Base-by-base conservation (phyloP, 768 basidiomycete genomes). In the Leccinum variicolor region DNA sequence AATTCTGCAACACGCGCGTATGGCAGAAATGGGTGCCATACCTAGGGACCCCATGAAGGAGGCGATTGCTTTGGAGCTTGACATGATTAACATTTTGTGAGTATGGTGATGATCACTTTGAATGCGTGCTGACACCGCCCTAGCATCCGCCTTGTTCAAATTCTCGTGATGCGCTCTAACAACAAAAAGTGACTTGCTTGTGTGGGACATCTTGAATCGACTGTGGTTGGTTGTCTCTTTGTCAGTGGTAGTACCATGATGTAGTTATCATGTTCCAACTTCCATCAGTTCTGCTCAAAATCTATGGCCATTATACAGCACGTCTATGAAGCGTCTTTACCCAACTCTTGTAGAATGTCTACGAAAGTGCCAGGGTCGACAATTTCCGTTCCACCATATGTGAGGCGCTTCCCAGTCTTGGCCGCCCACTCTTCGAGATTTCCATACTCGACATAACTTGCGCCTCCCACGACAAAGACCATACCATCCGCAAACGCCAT, bases 301-400 rank as follows among this genome's bases (percentile, higher is more conserved):
- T 72, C 76, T 47, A 82, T 81, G 60, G 92, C 69, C 33, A 85
- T 43, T 50, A 13, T 59, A 50, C 28, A 55, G 23, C 39, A 53
- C 31, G 43, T 1, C 62, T 71, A 79, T n/a, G 65, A 59, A 58
- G 53, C 64, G 25, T 60, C 59, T 66, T 79, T 83, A 1, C 89
- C 89, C 17, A 93, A 74, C 43, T 76, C 79, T 53, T 84, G 85
- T 63, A 98, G 71, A 28, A 88, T 78, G 31, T 78, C 74, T 19
- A 98, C 79, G 69, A 99, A 98, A 49, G 86, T 85, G 68, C 82
- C 85, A 6, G 97, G 97, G 65, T 93, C 90, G 50, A 97, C 67
- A 41, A 99, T 94, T 69, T 98, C 97, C 17, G 96, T 98, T 19
- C 92, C 92, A 17, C 97, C 97, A 70, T 99, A 99, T 34, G 92